Conservation (phyloP, 352 stramenopile genomes). For the Pythium grandisporangium region DNA sequence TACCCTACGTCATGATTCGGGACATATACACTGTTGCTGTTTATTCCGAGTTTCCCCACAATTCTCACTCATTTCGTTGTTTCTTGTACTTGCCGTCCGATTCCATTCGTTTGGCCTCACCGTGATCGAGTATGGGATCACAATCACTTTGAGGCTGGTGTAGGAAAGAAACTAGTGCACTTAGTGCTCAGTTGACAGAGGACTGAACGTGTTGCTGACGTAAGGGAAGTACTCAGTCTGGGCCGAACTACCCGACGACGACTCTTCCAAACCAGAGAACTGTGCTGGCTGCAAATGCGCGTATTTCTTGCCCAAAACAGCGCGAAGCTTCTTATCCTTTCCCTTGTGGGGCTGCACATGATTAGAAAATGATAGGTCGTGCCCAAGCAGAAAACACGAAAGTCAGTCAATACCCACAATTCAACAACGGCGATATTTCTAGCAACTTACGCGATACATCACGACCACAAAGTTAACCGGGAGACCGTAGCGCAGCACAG, state of each 20-base stretch:
- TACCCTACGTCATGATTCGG: no score
- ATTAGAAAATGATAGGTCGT: no score
- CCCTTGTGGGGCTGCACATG: slow-evolving; percentile 55
- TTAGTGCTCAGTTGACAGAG: no score
- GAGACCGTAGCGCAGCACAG: slow-evolving; percentile 95
- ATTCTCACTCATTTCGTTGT: no score
- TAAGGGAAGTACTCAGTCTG: slow-evolving; percentile 80
- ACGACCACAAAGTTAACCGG: slow-evolving; percentile 93
- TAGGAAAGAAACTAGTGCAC: no score
- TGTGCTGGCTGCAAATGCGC: slow-evolving; percentile 76
- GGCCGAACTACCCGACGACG: slow-evolving; percentile 27
- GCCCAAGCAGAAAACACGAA: neutral
- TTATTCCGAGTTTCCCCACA: no score
- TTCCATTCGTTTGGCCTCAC: no score
- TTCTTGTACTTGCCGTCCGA: no score
- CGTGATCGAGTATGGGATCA: no score
- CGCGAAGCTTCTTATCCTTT: slow-evolving; percentile 79
- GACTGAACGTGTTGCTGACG: slow-evolving; percentile 73
- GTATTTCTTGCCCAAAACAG: slow-evolving; percentile 79
- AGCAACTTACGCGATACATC: slow-evolving; percentile 73
- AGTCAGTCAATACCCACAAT: slow-evolving; percentile 1
- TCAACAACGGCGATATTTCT: no score
- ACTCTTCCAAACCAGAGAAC: slow-evolving; percentile 73
- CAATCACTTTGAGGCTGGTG: no score
- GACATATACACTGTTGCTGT: no score